Evolutionary conservation across 2,329 filamentous ascomycete species (phyloP).

Genomic region (Hypoxylon sp.): DNA sequence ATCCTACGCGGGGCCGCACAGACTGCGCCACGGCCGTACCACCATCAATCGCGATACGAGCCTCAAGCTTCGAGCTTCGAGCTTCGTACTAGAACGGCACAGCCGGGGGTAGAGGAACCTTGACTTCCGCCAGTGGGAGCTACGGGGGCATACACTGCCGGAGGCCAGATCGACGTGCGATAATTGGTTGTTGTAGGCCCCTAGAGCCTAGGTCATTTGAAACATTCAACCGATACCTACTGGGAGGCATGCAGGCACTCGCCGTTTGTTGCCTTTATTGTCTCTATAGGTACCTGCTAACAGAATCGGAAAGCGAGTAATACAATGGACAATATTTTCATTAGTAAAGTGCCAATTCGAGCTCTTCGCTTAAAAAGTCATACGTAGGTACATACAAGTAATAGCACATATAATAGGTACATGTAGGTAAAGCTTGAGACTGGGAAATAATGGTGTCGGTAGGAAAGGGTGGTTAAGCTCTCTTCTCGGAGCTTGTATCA

Average conservation of each 20-base stretch:
- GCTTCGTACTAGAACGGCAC: not conserved
- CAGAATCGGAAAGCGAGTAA: not conserved
- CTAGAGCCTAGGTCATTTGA: no score
- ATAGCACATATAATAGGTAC: not conserved
- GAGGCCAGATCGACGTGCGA: not conserved
- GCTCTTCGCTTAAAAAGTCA: not conserved
- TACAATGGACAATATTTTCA: not conserved
- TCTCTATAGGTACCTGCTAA: not conserved
- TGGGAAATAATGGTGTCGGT: no score
- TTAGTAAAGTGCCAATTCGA: not conserved
- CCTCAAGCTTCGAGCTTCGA: no score
- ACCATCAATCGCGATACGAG: no score
- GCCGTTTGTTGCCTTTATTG: no score
- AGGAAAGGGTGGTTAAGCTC: no score
- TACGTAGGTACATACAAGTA: no score
- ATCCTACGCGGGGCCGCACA: conserved; percentile 5
- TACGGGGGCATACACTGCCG: not conserved
- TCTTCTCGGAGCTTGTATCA: no score
- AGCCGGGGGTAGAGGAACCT: not conserved
- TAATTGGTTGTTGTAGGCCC: no score
- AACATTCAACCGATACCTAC: not conserved
- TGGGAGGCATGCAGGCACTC: no score
- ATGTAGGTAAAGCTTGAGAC: no score
- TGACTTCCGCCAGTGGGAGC: not conserved
- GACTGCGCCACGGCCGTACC: conserved; percentile 9